A percentile compares a stretch with the other conserved stretches of the same genome.
These are phyloP conservation scores for Apiotrichum veenhuisii DNA, from an alignment of 1,284 basidiomycete species.

Conservation along the genomic window DNA sequence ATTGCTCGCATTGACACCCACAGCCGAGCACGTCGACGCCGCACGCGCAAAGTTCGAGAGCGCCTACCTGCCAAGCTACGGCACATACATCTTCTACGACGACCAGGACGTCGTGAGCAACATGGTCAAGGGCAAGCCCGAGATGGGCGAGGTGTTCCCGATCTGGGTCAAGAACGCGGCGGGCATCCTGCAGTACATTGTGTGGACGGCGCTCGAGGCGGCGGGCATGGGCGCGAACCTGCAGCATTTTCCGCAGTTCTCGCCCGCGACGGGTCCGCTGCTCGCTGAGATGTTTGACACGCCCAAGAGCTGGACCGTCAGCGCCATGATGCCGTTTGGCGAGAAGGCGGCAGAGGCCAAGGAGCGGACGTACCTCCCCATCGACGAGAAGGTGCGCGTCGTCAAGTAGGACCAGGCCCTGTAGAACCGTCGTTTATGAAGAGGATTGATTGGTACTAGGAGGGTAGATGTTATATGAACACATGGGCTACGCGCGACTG, in stretches of 20 bases:
- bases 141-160: constrained; percentile 29
- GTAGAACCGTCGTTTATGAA: too few relatives aligned
- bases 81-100: constrained; percentile 53
- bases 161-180: constrained; percentile 33
- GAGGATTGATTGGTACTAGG: background rate
- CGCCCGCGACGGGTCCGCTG: constrained; percentile 28
- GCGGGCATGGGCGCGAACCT: constrained; percentile 53
- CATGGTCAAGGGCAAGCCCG: constrained; percentile 49
- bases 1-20: background rate
- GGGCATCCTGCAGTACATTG: constrained; percentile 49
- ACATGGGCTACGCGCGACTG: too few relatives aligned
- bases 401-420: background rate
- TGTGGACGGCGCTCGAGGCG: constrained; percentile 52
- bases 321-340: constrained; percentile 54
- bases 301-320: constrained; percentile 47
- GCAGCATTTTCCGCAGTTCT: constrained; percentile 44
- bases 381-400: constrained; percentile 32
- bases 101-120: constrained; percentile 48
- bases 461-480: too few relatives aligned
- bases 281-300: constrained; percentile 43
- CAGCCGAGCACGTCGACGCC: constrained; percentile 5
- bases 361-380: constrained; percentile 26
- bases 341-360: constrained; percentile 38
- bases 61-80: constrained; percentile 47
- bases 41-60: constrained; percentile 14